Base-by-base conservation (phyloP, 2,329 filamentous ascomycete species). In the Sporothrix phasma region DNA sequence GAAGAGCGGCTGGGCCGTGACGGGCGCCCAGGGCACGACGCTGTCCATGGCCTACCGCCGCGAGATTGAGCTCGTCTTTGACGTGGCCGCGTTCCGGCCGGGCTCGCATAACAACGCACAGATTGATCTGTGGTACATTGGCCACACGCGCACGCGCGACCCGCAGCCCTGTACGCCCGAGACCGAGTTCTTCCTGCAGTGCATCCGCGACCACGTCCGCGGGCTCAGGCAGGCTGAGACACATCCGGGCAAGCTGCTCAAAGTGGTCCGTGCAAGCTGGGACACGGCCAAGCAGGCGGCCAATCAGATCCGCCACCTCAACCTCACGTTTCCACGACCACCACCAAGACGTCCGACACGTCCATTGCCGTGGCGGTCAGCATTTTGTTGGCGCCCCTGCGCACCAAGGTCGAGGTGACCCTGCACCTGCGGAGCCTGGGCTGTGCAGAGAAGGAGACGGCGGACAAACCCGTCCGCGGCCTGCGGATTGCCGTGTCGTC, bases 31-130 rank as follows among this genome's bases (percentile, higher is more conserved):
- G 1, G 82, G 80, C 19, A 83, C 81, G 1, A 83, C 78, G 2
- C 75, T 92, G n/a, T 90, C 88, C 0, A 86, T 93, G 84, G 84
- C 84, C 3, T 92, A 92, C 75, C 80, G 79, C 68, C 84, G 83
- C 43, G 86, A 90, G 68, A 83, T 93, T 45, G 85, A 91, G 71
- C 80, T 93, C 10, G 85, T 86, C 63, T 88, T 93, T 71, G 85
- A 91, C 69, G 80, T 85, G 2, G 74, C 80, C 0, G 79, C 86
- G 0, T 90, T 92, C 74, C 76, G 79, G 51, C 70, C 73, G 10
- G 70, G 73, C 26, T 73, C 74, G 58, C 69, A 74, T 5, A 82
- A 74, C 6, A 82, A 84, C 69, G 78, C 80, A 1, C 79, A 78
- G 24, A 88, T 92, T 68, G 87, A 88, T 65, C 76, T 92, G 0